Conservation (phyloP, 352 stramenopile species). For the Elongisporangium senticosum region DNA sequence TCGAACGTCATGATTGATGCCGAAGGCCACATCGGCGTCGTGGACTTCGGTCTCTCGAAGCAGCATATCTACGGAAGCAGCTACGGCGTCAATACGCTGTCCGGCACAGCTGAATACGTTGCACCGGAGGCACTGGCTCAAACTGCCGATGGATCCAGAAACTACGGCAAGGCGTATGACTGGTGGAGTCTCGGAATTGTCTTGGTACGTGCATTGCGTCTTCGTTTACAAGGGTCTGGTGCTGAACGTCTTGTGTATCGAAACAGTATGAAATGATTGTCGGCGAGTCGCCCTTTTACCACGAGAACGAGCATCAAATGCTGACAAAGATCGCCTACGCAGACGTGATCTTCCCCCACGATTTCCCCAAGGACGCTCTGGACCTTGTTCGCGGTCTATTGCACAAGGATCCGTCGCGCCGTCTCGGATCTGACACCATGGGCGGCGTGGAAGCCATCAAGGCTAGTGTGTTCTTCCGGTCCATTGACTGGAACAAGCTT, state of each 20-base stretch:
- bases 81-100: conserved; percentile 83
- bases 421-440: conserved; percentile 57
- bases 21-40: conserved; percentile 83
- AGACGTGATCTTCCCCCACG: conserved; percentile 63
- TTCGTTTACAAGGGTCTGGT: conserved; percentile 6
- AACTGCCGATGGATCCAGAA: conserved; percentile 68
- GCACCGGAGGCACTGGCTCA: conserved; percentile 79
- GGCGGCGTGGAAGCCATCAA: conserved; percentile 75
- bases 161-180: conserved; percentile 87
- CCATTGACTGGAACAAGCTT: conserved; percentile 75
- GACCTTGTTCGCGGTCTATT: conserved; percentile 71
- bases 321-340: conserved; percentile 77
- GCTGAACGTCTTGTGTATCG: conserved; percentile 13
- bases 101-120: conserved; percentile 83
- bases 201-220: conserved; percentile 47
- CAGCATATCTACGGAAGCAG: conserved; percentile 86
- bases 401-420: conserved; percentile 62
- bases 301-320: conserved; percentile 89
- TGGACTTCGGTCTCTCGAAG: conserved; percentile 86
- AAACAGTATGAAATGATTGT: conserved; percentile 84
- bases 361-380: conserved; percentile 74
- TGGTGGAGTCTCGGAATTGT: conserved; percentile 88
- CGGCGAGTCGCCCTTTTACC: conserved; percentile 83
- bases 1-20: conserved; percentile 89
- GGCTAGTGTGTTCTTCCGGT: conserved; percentile 57